These are phyloP conservation scores for Podaxis carcinomalis DNA, from an alignment of 768 basidiomycete species.

Conservation along the genomic window DNA sequence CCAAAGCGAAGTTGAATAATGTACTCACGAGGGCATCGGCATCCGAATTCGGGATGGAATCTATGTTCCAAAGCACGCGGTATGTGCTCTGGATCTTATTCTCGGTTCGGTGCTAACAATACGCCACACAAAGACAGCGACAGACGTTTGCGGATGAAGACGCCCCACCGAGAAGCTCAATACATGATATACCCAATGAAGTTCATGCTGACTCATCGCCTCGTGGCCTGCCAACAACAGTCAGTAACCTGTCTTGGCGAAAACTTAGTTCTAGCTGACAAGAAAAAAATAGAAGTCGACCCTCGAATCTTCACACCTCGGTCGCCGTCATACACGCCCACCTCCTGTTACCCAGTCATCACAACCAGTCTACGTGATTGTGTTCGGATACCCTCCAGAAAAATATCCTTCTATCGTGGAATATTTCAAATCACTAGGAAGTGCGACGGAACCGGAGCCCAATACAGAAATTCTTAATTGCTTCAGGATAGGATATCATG, in stretches of 20 bases:
- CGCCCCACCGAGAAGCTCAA: constrained; percentile 72
- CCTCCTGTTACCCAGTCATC: constrained; percentile 30
- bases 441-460: constrained; percentile 62
- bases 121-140: constrained; percentile 39
- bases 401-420: constrained; percentile 68
- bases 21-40: constrained; percentile 58
- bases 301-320: constrained; percentile 35
- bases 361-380: constrained; percentile 56
- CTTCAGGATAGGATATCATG: constrained; percentile 73
- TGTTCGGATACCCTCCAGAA: constrained; percentile 88
- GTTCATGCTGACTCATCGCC: constrained; percentile 24
- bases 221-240: constrained; percentile 41
- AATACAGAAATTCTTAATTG: constrained; percentile 72
- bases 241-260: constrained; percentile 23
- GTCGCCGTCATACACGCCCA: constrained; percentile 27
- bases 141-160: constrained; percentile 71
- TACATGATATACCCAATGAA: constrained; percentile 71
- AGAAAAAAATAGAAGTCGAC: constrained; percentile 28
- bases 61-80: constrained; percentile 79
- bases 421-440: constrained; percentile 72
- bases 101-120: constrained; percentile 1
- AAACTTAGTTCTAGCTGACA: constrained; percentile 1
- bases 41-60: constrained; percentile 77
- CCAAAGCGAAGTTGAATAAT: constrained; percentile 78
- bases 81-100: constrained; percentile 22